Base-by-base conservation (phyloP, 2,329 filamentous ascomycete genomes). In the Epichloe baconii region DNA sequence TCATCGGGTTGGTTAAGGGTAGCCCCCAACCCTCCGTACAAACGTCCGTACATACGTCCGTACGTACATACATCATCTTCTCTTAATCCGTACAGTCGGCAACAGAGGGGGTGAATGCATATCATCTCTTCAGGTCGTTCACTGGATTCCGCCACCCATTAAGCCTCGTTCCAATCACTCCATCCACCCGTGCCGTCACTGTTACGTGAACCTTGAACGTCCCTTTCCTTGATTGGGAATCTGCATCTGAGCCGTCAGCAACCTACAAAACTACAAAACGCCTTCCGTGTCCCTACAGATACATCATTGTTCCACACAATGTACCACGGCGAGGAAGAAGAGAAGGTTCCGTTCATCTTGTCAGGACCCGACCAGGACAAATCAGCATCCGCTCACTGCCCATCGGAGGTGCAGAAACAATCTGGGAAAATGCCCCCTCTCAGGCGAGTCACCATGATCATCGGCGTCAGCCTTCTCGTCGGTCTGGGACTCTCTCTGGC, bases 391-490 rank as follows among this genome's bases (percentile, higher is more conserved):
- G 12, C 14, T 38, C 8, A 38, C 19, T 41, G n/a, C 36, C 50
- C 48, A 15, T 43, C 19, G 23, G 49, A 49, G 11, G 12, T 45
- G 14, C 40, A 34, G 31, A 34, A 34, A 31, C 34, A 34, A 21
- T 23, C 49, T 12, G 17, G 47, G 7, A 57, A 49, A 34, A 59
- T 59, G 58, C 43, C 56, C 45, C 45, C 57, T 46, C n/a, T 55
- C 41, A 51, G 52, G 19, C 50, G 54, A 43, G 44, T 55, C 10
- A 38, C 50, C 26, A 21, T 58, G 34, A 49, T 56, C 41, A 8
- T 63, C 46, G 52, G 58, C 41, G 53, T 62, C 17, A 59, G 60
- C 51, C 56, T 62, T 49, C 53, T 64, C 49, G 54, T 63, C 14
- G 59, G 60, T 44, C 52, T 62, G 40, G 59, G 58, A 26, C 56